phyloP scores from a whole-genome alignment of 2,329 filamentous ascomycete species.

The Leptographium procerum region DNA sequence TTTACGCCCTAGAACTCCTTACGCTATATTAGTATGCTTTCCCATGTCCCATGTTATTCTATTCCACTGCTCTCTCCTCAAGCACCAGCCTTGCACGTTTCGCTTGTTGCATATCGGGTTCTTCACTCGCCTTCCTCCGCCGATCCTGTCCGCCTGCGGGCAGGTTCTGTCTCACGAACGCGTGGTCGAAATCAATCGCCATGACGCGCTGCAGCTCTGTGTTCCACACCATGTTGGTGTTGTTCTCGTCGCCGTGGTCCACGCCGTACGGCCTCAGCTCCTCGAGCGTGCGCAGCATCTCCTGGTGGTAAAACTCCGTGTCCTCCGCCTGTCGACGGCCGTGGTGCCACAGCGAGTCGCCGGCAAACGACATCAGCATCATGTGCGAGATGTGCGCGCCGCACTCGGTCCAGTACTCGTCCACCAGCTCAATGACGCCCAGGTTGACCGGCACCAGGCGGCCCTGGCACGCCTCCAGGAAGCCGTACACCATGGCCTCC shows the following conservation, averaged over 20 bases:
- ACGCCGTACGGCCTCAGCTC: conserved; percentile 2
- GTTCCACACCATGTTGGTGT: conserved; percentile 3
- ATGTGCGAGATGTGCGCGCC: conserved; percentile 7
- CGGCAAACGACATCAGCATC: conserved; percentile 12
- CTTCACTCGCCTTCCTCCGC: not conserved
- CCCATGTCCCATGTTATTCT: too few species aligned
- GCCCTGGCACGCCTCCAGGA: conserved; percentile 6
- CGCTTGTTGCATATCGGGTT: not conserved
- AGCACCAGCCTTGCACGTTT: not conserved
- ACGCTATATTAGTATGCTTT: too few species aligned
- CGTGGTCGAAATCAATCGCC: conserved; percentile 3
- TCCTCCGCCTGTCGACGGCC: not conserved
- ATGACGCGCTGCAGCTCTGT: conserved; percentile 3
- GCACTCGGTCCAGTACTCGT: conserved; percentile 3
- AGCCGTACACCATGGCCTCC: conserved; percentile 5
- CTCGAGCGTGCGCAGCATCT: not conserved
- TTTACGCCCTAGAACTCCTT: too few species aligned
- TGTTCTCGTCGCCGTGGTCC: not conserved
- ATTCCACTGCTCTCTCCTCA: too few species aligned
- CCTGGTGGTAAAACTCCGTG: not conserved
- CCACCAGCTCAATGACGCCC: conserved; percentile 7
- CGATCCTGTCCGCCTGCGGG: not conserved
- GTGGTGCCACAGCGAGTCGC: not conserved
- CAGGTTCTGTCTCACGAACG: not conserved
- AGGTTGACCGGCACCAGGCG: conserved; percentile 9